Base-by-base conservation (phyloP, 1,284 basidiomycete species). In the Puccinia novopanici region DNA sequence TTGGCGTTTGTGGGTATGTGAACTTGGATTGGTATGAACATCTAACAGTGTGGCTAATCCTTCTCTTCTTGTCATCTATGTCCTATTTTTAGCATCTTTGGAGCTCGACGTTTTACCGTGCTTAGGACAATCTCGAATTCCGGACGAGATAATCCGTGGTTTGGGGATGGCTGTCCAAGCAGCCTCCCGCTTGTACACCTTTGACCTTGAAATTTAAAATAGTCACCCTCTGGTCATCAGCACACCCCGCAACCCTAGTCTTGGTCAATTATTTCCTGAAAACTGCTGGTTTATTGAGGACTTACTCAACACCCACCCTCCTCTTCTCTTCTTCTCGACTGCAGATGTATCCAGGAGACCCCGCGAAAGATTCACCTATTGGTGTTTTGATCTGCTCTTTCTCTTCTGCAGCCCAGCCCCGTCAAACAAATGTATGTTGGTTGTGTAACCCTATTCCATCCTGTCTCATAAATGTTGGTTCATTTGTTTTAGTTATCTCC, bases 331-430 rank as follows among this genome's bases (percentile, higher is more conserved):
- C n/a, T n/a, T n/a, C n/a, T n/a, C n/a, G 42, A 93, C 92, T 0
- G 88, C 89, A 65, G 87, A 87, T 37, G 89, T 89, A 0, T 85
- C 87, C 17, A 86, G 90, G 34, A 87, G 91, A 55, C 90, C 91
- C 0, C 88, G 92, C 68, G 95, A 98, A 86, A 88, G 92, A 12
- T 94, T 95, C 84, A 91, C 92, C 10, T 97, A 94, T 86, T 98
- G 95, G 94, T 94, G 93, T 83, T 92, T 98, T 82, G 94, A 97
- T 84, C 86, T 96, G 34, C 86, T 98, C 22, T 94, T 97, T 85
- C 85, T 92, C 82, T 88, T 92, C 34, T 94, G 92, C 83, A 57
- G 71, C 24, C 48, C 57, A 30, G 91, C 54, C 8, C 34, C 9
- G 13, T 57, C 55, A 22, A 48, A 30, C 2, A 74, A 27, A n/a